Evolutionary conservation across 352 stramenopile species (phyloP).

Genomic region (Phytophthora capsici): DNA sequence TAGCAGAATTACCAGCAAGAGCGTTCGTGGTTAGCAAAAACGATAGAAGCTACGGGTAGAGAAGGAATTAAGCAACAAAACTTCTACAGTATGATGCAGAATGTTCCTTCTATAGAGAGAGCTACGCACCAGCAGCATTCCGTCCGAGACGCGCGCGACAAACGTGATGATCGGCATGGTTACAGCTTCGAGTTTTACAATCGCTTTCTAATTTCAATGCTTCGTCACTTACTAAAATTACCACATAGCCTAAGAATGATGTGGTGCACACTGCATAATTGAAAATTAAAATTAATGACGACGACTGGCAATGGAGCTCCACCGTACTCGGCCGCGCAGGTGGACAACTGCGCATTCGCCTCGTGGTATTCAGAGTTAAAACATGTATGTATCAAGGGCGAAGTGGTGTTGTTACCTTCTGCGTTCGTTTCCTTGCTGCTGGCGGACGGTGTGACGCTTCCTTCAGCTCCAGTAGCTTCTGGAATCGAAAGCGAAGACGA

Average conservation of each 20-base stretch:
- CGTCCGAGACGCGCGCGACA: slow-evolving; percentile 93
- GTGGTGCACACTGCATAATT: slow-evolving; percentile 4
- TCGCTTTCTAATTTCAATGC: slow-evolving; percentile 3
- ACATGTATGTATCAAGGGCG: slow-evolving; percentile 69
- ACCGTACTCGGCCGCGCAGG: slow-evolving; percentile 68
- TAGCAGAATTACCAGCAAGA: not conserved
- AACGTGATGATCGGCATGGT: slow-evolving; percentile 95
- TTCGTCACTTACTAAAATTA: slow-evolving; percentile 20
- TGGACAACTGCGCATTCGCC: slow-evolving; percentile 83
- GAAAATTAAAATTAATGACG: not conserved
- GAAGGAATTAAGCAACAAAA: not conserved
- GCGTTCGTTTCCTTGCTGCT: slow-evolving; percentile 72
- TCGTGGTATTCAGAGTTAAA: slow-evolving; percentile 72
- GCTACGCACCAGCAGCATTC: slow-evolving; percentile 88
- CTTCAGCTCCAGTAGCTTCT: slow-evolving; percentile 29
- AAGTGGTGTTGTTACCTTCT: slow-evolving; percentile 53
- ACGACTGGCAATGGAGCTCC: slow-evolving; percentile 22
- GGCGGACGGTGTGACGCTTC: slow-evolving; percentile 69
- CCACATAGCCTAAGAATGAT: not conserved
- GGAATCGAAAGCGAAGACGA: slow-evolving; percentile 30
- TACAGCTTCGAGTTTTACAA: not conserved
- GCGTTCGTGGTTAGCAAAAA: not conserved
- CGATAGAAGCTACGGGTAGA: not conserved
- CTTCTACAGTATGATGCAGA: not conserved
- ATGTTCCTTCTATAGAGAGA: not conserved